These are phyloP conservation scores for Plantago ovata DNA, from an alignment of 257 asterid species.

Conservation along the genomic window DNA sequence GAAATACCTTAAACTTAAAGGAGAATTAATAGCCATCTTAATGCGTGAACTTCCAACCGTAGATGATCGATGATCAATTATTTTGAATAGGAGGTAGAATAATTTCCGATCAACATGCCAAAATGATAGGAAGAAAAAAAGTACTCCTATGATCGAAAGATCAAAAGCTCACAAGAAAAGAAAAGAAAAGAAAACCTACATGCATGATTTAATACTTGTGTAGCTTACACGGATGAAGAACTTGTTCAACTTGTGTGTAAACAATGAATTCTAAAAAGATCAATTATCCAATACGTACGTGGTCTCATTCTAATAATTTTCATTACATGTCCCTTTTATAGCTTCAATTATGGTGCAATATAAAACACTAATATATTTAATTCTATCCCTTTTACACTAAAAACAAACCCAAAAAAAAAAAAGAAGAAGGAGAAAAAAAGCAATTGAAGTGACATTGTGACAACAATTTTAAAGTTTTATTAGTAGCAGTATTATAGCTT, in stretches of 20 bases:
- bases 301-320: background rate
- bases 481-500: constrained; percentile 9
- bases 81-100: too few relatives aligned
- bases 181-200: constrained; percentile 9
- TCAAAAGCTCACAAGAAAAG: background rate
- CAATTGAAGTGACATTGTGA: constrained; percentile 27
- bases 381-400: constrained; percentile 14
- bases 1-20: too few relatives aligned
- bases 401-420: too few relatives aligned
- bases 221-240: constrained; percentile 6
- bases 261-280: constrained; percentile 11
- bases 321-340: background rate
- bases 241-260: constrained; percentile 9
- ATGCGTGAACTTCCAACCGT: too few relatives aligned
- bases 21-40: too few relatives aligned
- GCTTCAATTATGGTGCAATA: constrained; percentile 8
- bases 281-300: constrained; percentile 5
- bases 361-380: background rate
- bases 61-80: too few relatives aligned
- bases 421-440: constrained; percentile 1
- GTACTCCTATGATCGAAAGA: constrained; percentile 3
- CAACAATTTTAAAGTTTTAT: constrained; percentile 19
- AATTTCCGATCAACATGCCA: too few relatives aligned
- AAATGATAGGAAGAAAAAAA: constrained; percentile 1
- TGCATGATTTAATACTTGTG: background rate